Evolutionary conservation across 495 filamentous ascomycete genomes (phyloP), one percentile per base, ranked within the genome.

Genomic region (Hypoxylon subgilvum): DNA sequence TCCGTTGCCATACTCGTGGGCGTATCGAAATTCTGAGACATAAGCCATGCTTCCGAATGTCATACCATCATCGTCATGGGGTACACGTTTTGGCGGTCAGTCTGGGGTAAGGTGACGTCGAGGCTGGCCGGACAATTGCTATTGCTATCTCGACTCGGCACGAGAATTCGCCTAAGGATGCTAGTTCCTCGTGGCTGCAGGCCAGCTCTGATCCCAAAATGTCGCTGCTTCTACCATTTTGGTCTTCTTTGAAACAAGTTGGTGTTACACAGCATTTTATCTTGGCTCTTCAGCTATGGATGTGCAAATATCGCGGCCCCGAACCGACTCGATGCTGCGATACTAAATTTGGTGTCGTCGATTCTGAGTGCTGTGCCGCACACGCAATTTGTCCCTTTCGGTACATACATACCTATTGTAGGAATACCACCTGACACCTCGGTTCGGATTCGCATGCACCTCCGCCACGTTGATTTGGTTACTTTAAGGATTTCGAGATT

Each of bases 291-390:
- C 19, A 35, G 18, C 18, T 14, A 53, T 50, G 44, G 57, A 32
- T 38, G 23, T 38, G 53, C n/a, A n/a, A 63, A 54, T 53, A 63
- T 63, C 60, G 52, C 32, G 60, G 31, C 48, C 57, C 50, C 52
- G 53, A 56, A 57, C 41, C 34, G 52, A 49, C 36, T 49, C 47
- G 21, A 63, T 63, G 53, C 22, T 50, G 60, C 60, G 60, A 58
- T 48, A 41, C 53, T 58, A 64, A 58, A 50, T 47, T 45, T 35
- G 49, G 54, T 6, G 36, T 19, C 14, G 35, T 47, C 8, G 52
- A 17, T 48, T 45, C 32, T 18, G 4, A 16, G 3, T 6, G 49
- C 61, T 64, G 61, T 59, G 61, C 61, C 61, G 49, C 48, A 64
- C 54, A 22, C 61, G 54, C 61, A 58, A 59, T 64, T 59, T 63